Evolutionary conservation across 306 rosid species (phyloP), one percentile per base, ranked within the genome.

Genomic region (Leucaena leucocephala): DNA sequence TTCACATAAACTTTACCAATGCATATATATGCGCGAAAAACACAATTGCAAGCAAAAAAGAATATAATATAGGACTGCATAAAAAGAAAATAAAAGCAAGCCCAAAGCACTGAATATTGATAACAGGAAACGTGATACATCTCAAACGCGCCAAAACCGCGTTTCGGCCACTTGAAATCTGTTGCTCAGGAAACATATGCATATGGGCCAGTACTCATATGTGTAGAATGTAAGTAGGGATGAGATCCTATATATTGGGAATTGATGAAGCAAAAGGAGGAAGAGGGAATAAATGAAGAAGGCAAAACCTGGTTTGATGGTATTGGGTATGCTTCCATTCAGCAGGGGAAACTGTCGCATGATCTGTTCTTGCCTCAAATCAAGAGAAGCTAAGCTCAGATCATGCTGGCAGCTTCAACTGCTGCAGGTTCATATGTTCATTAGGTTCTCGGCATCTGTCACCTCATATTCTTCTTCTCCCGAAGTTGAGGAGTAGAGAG

Each of bases 391-490:
- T 70, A 82, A 87, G 81, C 67, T 69, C 85, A 92, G 97, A 92
- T 92, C 97, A 92, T 90, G 97, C 95, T 92, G 97, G 97, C 97
- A 92, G 97, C 97, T 92, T 92, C 93, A 92, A 72, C 97, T 70
- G 71, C 34, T 89, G 81, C 76, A 78, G 85, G 87, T 82, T 89
- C 97, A 89, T 81, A 17, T 49, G 12, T 17, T 21, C 17, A 52
- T 52, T 52, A 52, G 22, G 21, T 22, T 17, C 33, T 8, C 63
- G 5, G 33, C 62, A 19, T 55, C 62, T 19, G 11, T 55, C 34
- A 76, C 64, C 78, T 61, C 61, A 57, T 55, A 39, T 65, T 45
- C 46, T 12, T 63, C 35, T 8, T 10, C 38, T 58, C 9, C 15
- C 55, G 76, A 71, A 62, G 65, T 8, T 65, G 82, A 78, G 80